Evolutionary conservation across 2,329 filamentous ascomycete genomes (phyloP), one percentile per base, ranked within the genome.

Genomic region (Podosphaera fusca): DNA sequence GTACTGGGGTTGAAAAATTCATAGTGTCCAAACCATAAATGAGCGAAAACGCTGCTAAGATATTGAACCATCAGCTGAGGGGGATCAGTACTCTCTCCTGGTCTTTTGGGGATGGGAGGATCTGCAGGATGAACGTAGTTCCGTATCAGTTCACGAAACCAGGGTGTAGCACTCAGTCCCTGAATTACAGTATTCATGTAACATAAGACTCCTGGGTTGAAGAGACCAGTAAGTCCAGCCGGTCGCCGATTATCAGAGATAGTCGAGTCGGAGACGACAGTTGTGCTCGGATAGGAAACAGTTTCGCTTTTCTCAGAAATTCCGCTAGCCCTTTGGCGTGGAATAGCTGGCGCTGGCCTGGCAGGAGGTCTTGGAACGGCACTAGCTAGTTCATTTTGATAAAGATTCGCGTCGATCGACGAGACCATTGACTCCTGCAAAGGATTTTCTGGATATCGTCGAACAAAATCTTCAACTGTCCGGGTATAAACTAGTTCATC

Each of bases 151-250:
- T 80, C 67, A 70, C 78, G 72, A 76, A 95, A 76, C 70, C 79
- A 70, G 65, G 78, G 66, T 0, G 88, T 90, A 1, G 82, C 83
- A 58, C 85, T 84, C 21, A 95, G 72, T 59, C 84, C 85, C 69
- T 96, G 90, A 33, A 96, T 73, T 0, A 83, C 82, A n/a, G 87
- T 83, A 69, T 95, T 95, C 74, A 92, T 88, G 66, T 95, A 95
- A 67, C 90, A 95, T 61, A 85, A 89, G 52, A 84, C 82, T 0
- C 81, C 79, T 46, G 87, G 85, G 63, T 95, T 95, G 58, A 80
- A 72, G 10, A 95, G 74, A 0, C 90, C 89, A 9, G 86, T 84
- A 40, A 73, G 72, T n/a, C 81, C 76, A 63, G 80, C 72, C 68
- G 71, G 71, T 34, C 73, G 69, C 21, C 61, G 59, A 12, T 70